phyloP scores from a whole-genome alignment of 163 green algal genomes.

The Scenedesmus sp. region DNA sequence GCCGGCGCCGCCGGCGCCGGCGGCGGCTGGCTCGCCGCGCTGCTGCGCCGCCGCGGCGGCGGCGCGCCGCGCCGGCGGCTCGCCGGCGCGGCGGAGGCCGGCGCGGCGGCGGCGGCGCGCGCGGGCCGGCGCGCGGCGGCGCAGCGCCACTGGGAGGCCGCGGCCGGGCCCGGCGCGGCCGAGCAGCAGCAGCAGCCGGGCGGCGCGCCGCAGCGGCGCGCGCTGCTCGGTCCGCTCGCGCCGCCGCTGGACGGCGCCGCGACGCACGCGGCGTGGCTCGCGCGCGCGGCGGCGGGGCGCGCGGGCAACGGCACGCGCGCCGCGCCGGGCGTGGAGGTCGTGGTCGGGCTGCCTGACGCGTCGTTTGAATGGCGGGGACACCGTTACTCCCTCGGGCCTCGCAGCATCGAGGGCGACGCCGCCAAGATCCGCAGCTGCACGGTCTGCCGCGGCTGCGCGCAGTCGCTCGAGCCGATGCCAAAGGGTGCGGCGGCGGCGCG shows the following conservation, averaged over 20 bases:
- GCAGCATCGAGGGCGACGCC: neutral
- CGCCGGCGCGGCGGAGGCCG: slow-evolving; percentile 8
- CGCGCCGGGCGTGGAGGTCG: slow-evolving; percentile 1
- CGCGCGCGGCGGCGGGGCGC: neutral
- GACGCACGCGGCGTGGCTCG: slow-evolving; percentile 12
- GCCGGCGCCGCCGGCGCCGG: neutral
- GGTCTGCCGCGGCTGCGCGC: slow-evolving; percentile 17
- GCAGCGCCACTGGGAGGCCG: neutral
- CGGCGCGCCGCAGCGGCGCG: neutral
- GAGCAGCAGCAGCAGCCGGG: slow-evolving; percentile 19
- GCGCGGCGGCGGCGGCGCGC: slow-evolving; percentile 2
- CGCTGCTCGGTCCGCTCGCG: neutral
- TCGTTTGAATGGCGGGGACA: slow-evolving; percentile 1
- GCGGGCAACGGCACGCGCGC: neutral
- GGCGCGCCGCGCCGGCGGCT: neutral
- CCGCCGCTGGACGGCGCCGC: neutral
- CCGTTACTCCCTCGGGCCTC: neutral
- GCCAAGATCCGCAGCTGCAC: slow-evolving; percentile 33
- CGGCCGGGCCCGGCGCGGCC: too few relatives aligned
- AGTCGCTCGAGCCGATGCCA: slow-evolving; percentile 26
- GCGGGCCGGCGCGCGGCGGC: neutral
- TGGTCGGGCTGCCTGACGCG: slow-evolving; percentile 2
- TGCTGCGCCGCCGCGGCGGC: neutral
- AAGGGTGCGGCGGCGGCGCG: slow-evolving; percentile 1
- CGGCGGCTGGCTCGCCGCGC: neutral